Evolutionary conservation across 2,329 filamentous ascomycete species (phyloP).

Genomic region (Colletotrichum sidae): DNA sequence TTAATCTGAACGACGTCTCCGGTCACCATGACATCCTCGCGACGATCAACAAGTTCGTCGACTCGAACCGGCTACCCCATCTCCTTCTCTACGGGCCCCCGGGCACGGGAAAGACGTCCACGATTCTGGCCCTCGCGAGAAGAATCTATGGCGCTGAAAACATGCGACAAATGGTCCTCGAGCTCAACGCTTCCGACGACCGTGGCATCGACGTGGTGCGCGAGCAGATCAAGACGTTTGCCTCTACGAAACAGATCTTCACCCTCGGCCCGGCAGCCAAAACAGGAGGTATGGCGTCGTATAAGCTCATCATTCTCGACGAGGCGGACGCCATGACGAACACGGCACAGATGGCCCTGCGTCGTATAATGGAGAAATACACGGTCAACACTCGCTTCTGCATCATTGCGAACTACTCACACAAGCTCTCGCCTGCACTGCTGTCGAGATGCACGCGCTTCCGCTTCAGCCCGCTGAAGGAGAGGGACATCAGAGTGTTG

Average conservation of each 20-base stretch:
- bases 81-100: slow-evolving; percentile 96
- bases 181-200: slow-evolving; percentile 97
- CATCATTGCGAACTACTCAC: slow-evolving; percentile 98
- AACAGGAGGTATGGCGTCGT: slow-evolving; percentile 71
- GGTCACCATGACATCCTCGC: slow-evolving; percentile 97
- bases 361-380: slow-evolving; percentile 99
- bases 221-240: slow-evolving; percentile 99
- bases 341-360: slow-evolving; percentile 95
- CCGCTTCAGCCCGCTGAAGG: slow-evolving; percentile 92
- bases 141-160: slow-evolving; percentile 93
- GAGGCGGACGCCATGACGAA: slow-evolving; percentile 99
- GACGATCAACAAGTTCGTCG: slow-evolving; percentile 97
- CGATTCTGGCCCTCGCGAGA: slow-evolving; percentile 90
- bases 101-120: slow-evolving; percentile 97
- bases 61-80: slow-evolving; percentile 93
- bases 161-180: slow-evolving; percentile 97
- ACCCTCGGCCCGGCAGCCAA: slow-evolving; percentile 67
- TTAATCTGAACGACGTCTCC: slow-evolving; percentile 89
- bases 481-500: slow-evolving; percentile 83
- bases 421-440: slow-evolving; percentile 94
- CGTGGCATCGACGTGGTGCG: slow-evolving; percentile 97
- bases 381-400: slow-evolving; percentile 98
- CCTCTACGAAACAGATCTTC: slow-evolving; percentile 98
- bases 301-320: slow-evolving; percentile 97
- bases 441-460: slow-evolving; percentile 95